Evolutionary conservation across 192 early-diverging fungal genomes (phyloP), one percentile per base, ranked within the genome.

Genomic region (Coemansia sp.): DNA sequence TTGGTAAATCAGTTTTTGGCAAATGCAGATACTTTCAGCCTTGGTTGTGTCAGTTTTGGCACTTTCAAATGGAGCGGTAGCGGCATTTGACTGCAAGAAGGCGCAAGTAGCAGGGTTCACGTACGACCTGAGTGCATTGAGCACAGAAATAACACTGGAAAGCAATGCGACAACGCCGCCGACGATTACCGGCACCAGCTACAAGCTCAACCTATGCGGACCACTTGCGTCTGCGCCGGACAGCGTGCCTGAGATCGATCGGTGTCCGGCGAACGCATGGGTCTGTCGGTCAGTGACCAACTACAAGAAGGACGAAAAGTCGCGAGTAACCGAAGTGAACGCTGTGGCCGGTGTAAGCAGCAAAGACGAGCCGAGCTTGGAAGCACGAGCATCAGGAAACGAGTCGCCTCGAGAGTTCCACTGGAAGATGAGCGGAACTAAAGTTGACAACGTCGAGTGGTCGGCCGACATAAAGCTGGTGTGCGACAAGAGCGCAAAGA

Each of bases 51-150:
- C 24, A 11, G 50, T 40, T 8, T 17, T 60, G 21, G 52, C 58
- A 4, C 15, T 57, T 31, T 23, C 55, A 7, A 36, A 52, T 51
- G 21, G 49, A 17, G 40, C 51, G n/a, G 28, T 58, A 4, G 61
- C 72, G 2, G 66, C 64, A 12, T 80, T 80, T 20, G 78, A 80
- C 66, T 80, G 78, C 68, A 75, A 74, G 25, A 67, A 65, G 38
- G 62, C 66, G 5, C 73, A 71, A 23, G 56, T 74, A 3, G 78
- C 68, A 17, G 73, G 73, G 9, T 67, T 58, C 52, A 60, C 42
- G 14, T 80, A 71, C 66, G 73, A 80, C 66, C 63, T 80, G 46
- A 68, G 72, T 14, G 31, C 73, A 4, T 65, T 80, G 5, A 59
- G 62, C 12, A 42, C 42, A 15, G 68, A 80, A 10, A 51, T 73